Percentiles rank a stretch among this genome's conserved stretches.
phyloP scores from a whole-genome alignment of 2,329 filamentous ascomycete species.

The Arthrobotrys sinensis region DNA sequence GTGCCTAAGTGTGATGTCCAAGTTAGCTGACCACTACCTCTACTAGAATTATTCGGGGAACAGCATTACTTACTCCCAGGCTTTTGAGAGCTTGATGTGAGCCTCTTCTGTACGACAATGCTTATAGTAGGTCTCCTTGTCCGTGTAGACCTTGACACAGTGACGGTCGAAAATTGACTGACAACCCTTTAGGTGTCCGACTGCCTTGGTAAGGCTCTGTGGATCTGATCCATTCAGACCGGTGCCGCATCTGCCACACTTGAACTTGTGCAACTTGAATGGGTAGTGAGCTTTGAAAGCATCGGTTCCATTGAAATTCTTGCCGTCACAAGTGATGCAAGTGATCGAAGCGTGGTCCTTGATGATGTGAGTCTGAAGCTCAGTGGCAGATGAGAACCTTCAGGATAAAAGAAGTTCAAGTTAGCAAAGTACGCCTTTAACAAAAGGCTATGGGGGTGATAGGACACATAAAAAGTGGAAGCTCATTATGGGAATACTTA shows the following conservation, averaged over 20 bases:
- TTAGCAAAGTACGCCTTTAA: neutral
- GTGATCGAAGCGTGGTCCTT: conserved; percentile 11
- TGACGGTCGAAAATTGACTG: conserved; percentile 36
- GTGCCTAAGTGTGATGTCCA: neutral
- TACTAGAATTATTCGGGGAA: neutral
- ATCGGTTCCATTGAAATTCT: neutral
- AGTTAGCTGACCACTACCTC: neutral
- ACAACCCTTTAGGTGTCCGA: conserved; percentile 30
- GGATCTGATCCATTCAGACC: neutral
- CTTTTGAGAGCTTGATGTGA: neutral
- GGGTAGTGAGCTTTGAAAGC: conserved; percentile 18
- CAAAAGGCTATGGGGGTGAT: neutral
- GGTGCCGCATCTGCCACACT: conserved; percentile 34
- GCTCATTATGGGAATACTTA: conserved; percentile 12
- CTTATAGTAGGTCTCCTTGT: conserved; percentile 6
- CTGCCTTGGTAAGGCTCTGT: neutral
- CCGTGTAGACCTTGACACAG: conserved; percentile 27
- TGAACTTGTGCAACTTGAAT: conserved; percentile 22
- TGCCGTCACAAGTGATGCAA: conserved; percentile 13
- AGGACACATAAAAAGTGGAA: neutral
- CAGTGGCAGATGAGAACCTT: conserved; percentile 4
- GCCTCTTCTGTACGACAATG: conserved; percentile 28
- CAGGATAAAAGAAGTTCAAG: neutral
- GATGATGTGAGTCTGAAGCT: conserved; percentile 34
- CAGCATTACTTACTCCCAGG: conserved; percentile 27